A percentile compares a stretch with the other conserved stretches of the same genome.
These are phyloP conservation scores for Solanum hybrid DNA, from an alignment of 305 asterid genomes.

Conservation along the genomic window DNA sequence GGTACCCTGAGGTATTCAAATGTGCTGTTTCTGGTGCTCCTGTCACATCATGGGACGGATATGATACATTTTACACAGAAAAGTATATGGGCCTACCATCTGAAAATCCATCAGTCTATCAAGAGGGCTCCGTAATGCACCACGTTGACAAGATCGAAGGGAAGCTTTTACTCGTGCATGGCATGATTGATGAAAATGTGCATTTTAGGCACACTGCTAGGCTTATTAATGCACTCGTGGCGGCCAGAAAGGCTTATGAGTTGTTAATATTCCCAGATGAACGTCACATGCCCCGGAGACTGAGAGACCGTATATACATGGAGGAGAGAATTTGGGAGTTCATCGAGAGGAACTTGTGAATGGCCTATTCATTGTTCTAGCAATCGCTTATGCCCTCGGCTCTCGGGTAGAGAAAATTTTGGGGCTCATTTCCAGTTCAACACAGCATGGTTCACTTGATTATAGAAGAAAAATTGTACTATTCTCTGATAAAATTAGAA, in stretches of 20 bases:
- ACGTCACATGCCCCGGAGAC: conserved; percentile 78
- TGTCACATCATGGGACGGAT: conserved; percentile 92
- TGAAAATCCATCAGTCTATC: conserved; percentile 40
- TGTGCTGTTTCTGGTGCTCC: conserved; percentile 94
- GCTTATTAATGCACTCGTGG: conserved; percentile 71
- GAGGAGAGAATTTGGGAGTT: conserved; percentile 92
- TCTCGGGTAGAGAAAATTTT: conserved; percentile 4
- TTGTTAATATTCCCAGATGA: conserved; percentile 80
- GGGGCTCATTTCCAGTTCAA: conserved; percentile 1
- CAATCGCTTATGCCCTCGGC: not conserved
- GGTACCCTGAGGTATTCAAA: conserved; percentile 52
- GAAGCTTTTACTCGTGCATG: conserved; percentile 73
- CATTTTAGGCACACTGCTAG: conserved; percentile 91
- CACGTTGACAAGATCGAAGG: conserved; percentile 56
- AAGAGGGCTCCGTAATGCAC: conserved; percentile 55
- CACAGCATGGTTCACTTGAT: not conserved
- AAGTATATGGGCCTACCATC: conserved; percentile 84
- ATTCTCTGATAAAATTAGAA: not conserved
- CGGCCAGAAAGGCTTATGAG: conserved; percentile 58
- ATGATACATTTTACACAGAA: conserved; percentile 77
- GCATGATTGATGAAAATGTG: conserved; percentile 93
- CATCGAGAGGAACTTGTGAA: conserved; percentile 57
- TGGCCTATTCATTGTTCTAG: not conserved
- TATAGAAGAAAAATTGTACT: not conserved
- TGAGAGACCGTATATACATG: conserved; percentile 65